Evolutionary conservation across 106 monocot species (phyloP).

Genomic region (Apostasia shenzhenica): DNA sequence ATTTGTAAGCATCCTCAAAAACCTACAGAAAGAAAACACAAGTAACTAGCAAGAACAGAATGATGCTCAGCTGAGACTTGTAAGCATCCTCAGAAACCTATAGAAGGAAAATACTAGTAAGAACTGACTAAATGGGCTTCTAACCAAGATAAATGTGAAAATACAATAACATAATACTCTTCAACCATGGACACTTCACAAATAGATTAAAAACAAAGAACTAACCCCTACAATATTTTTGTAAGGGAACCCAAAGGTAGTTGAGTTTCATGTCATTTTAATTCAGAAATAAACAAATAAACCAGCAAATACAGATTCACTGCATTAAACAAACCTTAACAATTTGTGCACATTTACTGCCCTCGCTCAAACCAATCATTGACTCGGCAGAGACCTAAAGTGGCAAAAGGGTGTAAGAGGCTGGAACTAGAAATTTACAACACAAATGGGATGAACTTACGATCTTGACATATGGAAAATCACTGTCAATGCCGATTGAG

Average conservation of each 20-base stretch:
- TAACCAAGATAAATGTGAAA: no score
- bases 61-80: conserved; percentile 83
- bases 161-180: no score
- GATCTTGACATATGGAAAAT: conserved; percentile 94
- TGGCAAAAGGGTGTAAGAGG: background rate
- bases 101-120: background rate
- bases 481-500: conserved; percentile 85
- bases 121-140: no score
- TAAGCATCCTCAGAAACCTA: conserved; percentile 99
- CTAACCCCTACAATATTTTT: no score
- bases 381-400: conserved; percentile 85
- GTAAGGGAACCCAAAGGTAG: no score
- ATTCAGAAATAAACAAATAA: no score
- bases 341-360: conserved; percentile 86
- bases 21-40: conserved; percentile 12
- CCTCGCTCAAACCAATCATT: conserved; percentile 92
- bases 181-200: no score
- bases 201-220: no score
- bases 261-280: no score
- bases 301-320: background rate
- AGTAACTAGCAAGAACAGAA: conserved; percentile 1
- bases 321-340: conserved; percentile 51
- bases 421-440: background rate
- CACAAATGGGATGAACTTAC: conserved; percentile 41
- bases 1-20: conserved; percentile 98